Percentiles rank a stretch among this genome's conserved stretches.
phyloP scores from a whole-genome alignment of 2,329 filamentous ascomycete species.

The Aspergillus alliaceus region DNA sequence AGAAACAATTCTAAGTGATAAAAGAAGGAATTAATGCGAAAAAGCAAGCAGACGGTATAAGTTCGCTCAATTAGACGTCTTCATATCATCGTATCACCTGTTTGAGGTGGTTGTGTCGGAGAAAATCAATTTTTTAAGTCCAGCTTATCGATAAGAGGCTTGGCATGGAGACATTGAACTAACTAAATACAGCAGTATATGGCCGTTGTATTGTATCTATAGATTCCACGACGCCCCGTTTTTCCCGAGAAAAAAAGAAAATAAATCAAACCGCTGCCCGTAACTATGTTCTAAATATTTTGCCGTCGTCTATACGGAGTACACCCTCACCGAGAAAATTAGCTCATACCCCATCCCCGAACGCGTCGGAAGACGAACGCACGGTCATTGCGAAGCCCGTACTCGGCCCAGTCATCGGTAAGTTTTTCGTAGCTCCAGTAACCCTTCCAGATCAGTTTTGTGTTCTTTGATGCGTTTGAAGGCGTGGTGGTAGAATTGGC shows the following conservation, averaged over 20 bases:
- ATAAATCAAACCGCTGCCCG: too few relatives aligned
- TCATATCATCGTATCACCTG: not conserved
- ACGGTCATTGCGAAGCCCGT: constrained; percentile 63
- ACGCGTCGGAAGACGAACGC: constrained; percentile 64
- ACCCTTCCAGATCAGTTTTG: constrained; percentile 82
- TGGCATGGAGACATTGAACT: constrained; percentile 8
- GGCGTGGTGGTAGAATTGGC: constrained; percentile 41
- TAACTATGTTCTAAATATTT: not conserved
- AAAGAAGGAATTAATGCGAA: not conserved
- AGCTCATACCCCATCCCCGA: constrained; percentile 55
- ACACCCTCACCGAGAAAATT: constrained; percentile 1
- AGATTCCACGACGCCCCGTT: too few relatives aligned
- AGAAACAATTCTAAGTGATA: not conserved
- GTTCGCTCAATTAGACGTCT: not conserved
- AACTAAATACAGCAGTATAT: too few relatives aligned
- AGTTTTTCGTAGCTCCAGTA: constrained; percentile 89
- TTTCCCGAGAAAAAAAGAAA: too few relatives aligned
- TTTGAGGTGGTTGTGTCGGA: constrained; percentile 5
- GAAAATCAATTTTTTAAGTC: constrained; percentile 21
- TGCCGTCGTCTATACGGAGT: not conserved
- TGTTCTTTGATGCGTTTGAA: constrained; percentile 64
- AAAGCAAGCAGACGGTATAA: too few relatives aligned
- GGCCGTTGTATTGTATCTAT: too few relatives aligned
- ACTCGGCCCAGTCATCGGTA: constrained; percentile 88
- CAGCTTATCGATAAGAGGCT: constrained; percentile 32